A percentile compares a stretch with the other conserved stretches of the same genome.
phyloP scores from a whole-genome alignment of 2,329 filamentous ascomycete genomes.

The Beauveria asiatica region DNA sequence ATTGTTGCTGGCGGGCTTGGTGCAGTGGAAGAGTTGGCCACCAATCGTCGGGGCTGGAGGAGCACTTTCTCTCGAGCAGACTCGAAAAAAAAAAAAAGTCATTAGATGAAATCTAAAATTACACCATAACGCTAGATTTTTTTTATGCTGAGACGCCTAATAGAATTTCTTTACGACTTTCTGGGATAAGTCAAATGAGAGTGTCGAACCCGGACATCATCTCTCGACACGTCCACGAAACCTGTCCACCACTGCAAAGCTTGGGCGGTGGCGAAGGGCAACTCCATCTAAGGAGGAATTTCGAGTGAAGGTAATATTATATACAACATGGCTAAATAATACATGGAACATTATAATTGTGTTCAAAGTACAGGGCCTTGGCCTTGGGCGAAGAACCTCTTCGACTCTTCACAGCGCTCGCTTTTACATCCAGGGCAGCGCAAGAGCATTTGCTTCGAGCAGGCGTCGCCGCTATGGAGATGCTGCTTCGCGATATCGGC shows the following conservation, averaged over 20 bases:
- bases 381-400: conserved; percentile 50
- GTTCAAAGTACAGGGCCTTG: conserved; percentile 2
- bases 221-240: too few relatives aligned
- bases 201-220: too few relatives aligned
- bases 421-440: conserved; percentile 91
- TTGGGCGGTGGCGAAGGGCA: neutral
- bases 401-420: conserved; percentile 73
- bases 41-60: too few relatives aligned
- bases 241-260: neutral
- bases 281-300: neutral
- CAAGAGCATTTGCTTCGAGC: conserved; percentile 78
- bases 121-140: too few relatives aligned
- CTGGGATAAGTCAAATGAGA: too few relatives aligned
- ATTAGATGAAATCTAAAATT: too few relatives aligned
- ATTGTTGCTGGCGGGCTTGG: too few relatives aligned
- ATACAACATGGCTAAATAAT: neutral
- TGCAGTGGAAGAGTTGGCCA: too few relatives aligned
- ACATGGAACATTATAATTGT: neutral
- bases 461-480: conserved; percentile 56
- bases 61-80: too few relatives aligned
- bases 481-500: conserved; percentile 81
- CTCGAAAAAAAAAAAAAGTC: too few relatives aligned
- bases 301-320: neutral
- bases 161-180: too few relatives aligned
- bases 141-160: too few relatives aligned